Percentiles rank a stretch among this genome's conserved stretches.
Evolutionary conservation across 2,329 filamentous ascomycete genomes (phyloP).

Genomic region (Alternaria alternata): DNA sequence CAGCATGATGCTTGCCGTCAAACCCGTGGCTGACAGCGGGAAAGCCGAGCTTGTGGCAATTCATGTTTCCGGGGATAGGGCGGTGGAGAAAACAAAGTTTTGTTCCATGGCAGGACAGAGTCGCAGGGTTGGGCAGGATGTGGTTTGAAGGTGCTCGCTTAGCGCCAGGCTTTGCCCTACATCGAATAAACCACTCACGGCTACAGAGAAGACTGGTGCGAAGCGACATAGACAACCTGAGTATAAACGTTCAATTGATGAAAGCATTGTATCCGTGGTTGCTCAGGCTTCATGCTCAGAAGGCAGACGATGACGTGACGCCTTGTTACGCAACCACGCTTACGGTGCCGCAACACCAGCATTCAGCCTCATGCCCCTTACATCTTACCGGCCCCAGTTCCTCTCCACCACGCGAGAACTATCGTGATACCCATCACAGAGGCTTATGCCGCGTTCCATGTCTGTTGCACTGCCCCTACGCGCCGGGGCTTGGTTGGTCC

Average conservation of each 20-base stretch:
- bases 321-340: background rate
- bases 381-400: background rate
- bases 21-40: background rate
- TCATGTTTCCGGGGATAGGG: background rate
- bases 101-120: background rate
- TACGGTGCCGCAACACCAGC: background rate
- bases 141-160: background rate
- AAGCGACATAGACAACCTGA: background rate
- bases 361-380: background rate
- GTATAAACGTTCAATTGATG: background rate
- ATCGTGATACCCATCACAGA: constrained; percentile 6
- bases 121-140: background rate
- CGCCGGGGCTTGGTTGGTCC: constrained; percentile 13
- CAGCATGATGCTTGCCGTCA: background rate
- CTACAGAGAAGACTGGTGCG: background rate
- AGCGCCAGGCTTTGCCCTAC: background rate
- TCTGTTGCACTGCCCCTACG: constrained; percentile 11
- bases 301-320: background rate
- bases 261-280: background rate
- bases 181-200: background rate
- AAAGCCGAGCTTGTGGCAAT: background rate
- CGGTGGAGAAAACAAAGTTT: background rate
- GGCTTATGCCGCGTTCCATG: constrained; percentile 6
- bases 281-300: background rate
- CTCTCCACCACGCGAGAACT: background rate